Percentiles rank a stretch among this genome's conserved stretches.
Evolutionary conservation across 495 filamentous ascomycete genomes (phyloP).

Genomic region (Penicillium herquei): DNA sequence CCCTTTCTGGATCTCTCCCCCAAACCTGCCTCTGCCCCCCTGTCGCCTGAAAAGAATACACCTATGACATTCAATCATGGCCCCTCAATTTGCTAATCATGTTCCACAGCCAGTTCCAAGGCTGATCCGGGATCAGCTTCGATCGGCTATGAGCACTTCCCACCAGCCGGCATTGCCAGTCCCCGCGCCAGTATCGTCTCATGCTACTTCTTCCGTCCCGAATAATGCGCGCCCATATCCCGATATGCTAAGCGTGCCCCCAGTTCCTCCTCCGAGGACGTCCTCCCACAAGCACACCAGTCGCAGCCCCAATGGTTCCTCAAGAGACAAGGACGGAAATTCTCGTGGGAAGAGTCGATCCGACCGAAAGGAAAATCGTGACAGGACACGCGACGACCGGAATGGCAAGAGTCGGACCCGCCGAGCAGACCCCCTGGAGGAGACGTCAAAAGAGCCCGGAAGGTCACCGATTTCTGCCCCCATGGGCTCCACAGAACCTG

Average conservation of each 20-base stretch:
- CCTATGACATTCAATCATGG: conserved; percentile 4
- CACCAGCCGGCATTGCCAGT: conserved; percentile 35
- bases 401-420: conserved; percentile 36
- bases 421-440: conserved; percentile 31
- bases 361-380: conserved; percentile 31
- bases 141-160: conserved; percentile 46
- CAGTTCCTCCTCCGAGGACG: conserved; percentile 44
- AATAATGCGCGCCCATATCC: conserved; percentile 38
- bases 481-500: conserved; percentile 16
- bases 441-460: conserved; percentile 21
- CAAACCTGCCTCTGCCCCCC: not conserved
- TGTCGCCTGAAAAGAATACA: not conserved
- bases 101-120: conserved; percentile 27
- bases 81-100: conserved; percentile 22
- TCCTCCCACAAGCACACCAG: conserved; percentile 43
- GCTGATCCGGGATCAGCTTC: conserved; percentile 33
- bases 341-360: conserved; percentile 36
- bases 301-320: conserved; percentile 32
- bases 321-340: conserved; percentile 28
- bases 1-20: not conserved
- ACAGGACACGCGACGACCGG: conserved; percentile 31
- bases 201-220: conserved; percentile 28
- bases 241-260: conserved; percentile 40
- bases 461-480: conserved; percentile 16
- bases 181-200: conserved; percentile 28